Base-by-base conservation (phyloP, 1,139 yeast species). In the Yamadazyma friedrichii region DNA sequence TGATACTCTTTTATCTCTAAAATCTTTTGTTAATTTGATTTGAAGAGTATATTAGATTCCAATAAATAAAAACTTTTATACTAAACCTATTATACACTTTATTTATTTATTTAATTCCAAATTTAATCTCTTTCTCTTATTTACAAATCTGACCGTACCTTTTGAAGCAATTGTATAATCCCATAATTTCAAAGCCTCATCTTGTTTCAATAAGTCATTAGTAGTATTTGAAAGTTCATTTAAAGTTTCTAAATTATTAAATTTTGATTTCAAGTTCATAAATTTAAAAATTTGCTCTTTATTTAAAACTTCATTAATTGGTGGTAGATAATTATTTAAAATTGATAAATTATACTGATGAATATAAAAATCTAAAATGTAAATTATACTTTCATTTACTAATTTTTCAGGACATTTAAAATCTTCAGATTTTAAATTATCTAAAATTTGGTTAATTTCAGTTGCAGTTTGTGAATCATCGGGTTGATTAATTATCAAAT, bases 351-450 rank as follows among this genome's bases (percentile, higher is more conserved):
- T 61, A 63, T 64, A 68, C 49, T 71, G 74, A 47, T 80, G 82
- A 44, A 80, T 75, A 50, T 78, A 81, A 50, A 78, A 76, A 50
- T 82, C 85, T 42, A 85, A 64, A 8, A 85, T 64, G 47, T 82
- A 85, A 27, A 78, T 63, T 33, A 83, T 69, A 1, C 83, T 82
- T 48, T 80, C 84, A 48, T 76, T 78, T 2, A 83, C 84, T 31
- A 78, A 66, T 11, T 64, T 54, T 45, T 73, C 75, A 6, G 80
- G 79, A 42, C 79, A 73, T 36, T 69, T 62, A 54, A 69, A 78
- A 27, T 71, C 74, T 9, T 63, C 61, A 41, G 66, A 58, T 44
- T 69, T 74, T 31, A 70, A 58, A 22, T 54, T 53, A 15, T 42
- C 43, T 11, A 42, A 25, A 13, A 40, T 53, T 6, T 62, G 58